Base-by-base conservation (phyloP, 163 green algal genomes). In the Chlamydomonas reinhardtii region DNA sequence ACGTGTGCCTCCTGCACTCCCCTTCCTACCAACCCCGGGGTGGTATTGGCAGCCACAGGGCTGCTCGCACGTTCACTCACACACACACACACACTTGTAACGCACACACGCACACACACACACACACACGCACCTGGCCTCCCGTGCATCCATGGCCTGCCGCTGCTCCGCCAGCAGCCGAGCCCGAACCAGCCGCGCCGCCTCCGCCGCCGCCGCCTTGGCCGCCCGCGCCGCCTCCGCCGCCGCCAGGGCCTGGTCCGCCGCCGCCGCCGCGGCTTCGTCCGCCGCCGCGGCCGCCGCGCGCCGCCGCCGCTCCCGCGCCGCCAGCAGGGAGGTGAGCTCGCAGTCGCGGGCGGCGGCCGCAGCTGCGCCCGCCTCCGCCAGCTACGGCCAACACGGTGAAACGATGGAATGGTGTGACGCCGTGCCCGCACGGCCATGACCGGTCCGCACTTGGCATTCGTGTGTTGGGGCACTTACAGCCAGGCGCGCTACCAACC, bases 81-180 rank as follows among this genome's bases (percentile, higher is more conserved):
- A n/a, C n/a, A n/a, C n/a, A n/a, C n/a, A 17, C 48, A 1, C 48
- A 2, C 48, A 2, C 48, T 22, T 2, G 11, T 14, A 56, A 56
- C 48, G 1, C 48, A 56, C 48, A 17, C 48, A 54, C 48, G 12
- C 48, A 5, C 11, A 17, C 48, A 9, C 48, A 56, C 48, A 6
- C 48, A 56, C 48, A 17, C 48, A 56, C 48, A 12, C 62, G 27
- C 62, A 85, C 77, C 77, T 76, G 1, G 79, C 79, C 9, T 35
- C 54, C 16, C 79, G 68, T 32, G 77, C 79, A 24, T 77, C 68
- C 52, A 85, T 25, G 12, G 56, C 79, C 32, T 32, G 25, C 68
- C 79, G 68, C 79, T 85, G 79, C 54, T 85, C 79, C 5, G 79
- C 68, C 22, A 78, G 52, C 79, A 85, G 69, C 68, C 79, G 79